phyloP scores from a whole-genome alignment of 108 stramenopile species.

The Aurantiochytrium sp. region DNA sequence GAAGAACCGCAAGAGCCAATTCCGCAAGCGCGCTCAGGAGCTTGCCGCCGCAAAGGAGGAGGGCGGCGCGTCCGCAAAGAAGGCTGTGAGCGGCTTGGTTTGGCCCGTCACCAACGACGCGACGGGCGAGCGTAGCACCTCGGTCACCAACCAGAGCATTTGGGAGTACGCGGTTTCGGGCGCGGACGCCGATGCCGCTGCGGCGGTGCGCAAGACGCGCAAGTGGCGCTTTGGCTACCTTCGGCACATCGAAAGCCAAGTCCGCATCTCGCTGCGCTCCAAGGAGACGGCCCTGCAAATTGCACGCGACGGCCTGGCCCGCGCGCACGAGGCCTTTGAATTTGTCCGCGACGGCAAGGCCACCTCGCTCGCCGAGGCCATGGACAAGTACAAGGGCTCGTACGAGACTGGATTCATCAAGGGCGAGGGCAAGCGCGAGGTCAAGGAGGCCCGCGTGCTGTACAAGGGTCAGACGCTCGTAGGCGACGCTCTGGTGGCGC shows the following conservation, averaged over 20 bases:
- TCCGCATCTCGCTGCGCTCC: constrained; percentile 67
- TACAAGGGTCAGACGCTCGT: constrained; percentile 79
- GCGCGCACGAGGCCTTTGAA: constrained; percentile 77
- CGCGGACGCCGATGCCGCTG: constrained; percentile 58
- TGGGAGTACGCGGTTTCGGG: constrained; percentile 73
- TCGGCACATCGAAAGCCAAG: constrained; percentile 73
- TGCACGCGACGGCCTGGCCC: constrained; percentile 79
- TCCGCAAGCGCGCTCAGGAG: constrained; percentile 63
- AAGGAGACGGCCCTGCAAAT: constrained; percentile 72
- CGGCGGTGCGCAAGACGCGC: constrained; percentile 51
- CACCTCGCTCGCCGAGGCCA: constrained; percentile 66
- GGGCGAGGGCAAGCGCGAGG: constrained; percentile 44
- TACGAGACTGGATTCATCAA: constrained; percentile 74
- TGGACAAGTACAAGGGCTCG: constrained; percentile 58
- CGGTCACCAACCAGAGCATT: constrained; percentile 69
- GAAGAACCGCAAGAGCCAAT: constrained; percentile 71
- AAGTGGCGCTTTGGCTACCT: constrained; percentile 75
- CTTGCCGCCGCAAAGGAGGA: constrained; percentile 46
- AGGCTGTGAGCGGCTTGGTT: constrained; percentile 74
- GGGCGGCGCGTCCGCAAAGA: constrained; percentile 53
- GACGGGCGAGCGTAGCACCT: constrained; percentile 69
- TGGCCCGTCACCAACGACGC: constrained; percentile 73
- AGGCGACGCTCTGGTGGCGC: constrained; percentile 65
- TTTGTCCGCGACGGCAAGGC: constrained; percentile 72
- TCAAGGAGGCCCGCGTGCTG: constrained; percentile 56